Base-by-base conservation (phyloP, 208 protist species). In the Lotmaria passim region DNA sequence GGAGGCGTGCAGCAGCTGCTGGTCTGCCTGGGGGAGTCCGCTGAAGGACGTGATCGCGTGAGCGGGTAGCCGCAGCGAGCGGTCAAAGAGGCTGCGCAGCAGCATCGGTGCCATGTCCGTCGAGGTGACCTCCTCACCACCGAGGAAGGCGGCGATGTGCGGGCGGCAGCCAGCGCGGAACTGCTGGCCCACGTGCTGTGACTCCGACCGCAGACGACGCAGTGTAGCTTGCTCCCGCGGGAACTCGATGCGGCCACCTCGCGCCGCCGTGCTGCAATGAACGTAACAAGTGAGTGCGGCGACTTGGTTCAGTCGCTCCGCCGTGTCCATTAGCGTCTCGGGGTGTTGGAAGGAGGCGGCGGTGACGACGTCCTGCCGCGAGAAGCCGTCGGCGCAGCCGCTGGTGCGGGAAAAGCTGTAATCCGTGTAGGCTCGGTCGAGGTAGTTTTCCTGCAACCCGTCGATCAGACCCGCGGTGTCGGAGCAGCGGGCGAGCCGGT, bases 361-460 rank as follows among this genome's bases (percentile, higher is more conserved):
- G 19, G 68, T 46, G 53, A 86, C 67, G 47, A 78, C 46, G 65
- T 95, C 85, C 44, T 93, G 90, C 46, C 46, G 59, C 8, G 86
- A 71, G 67, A 96, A 86, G 34, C 58, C 63, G 12, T 69, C 81
- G 11, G 85, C 81, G 14, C 78, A 78, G 33, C 61, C 65, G 55
- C 33, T 51, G 23, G 91, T 94, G 43, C 68, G 74, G 2, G 39
- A 21, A 10, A 93, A 82, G 30, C 73, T 79, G 82, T 91, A 93
- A 70, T 96, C 91, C 12, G 75, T 74, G 69, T 93, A 93, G 15
- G 73, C 56, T 0, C 75, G 81, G 31, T 75, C 53, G n/a, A 85
- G 62, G 65, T 94, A 96, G 69, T 86, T 83, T 57, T 94, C 88
- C 53, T 86, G 81, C 33, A 96, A 70, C 7, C 88, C 91, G 26